phyloP scores from a whole-genome alignment of 1,284 basidiomycete genomes.

The Sanguinoderma infundibulare region DNA sequence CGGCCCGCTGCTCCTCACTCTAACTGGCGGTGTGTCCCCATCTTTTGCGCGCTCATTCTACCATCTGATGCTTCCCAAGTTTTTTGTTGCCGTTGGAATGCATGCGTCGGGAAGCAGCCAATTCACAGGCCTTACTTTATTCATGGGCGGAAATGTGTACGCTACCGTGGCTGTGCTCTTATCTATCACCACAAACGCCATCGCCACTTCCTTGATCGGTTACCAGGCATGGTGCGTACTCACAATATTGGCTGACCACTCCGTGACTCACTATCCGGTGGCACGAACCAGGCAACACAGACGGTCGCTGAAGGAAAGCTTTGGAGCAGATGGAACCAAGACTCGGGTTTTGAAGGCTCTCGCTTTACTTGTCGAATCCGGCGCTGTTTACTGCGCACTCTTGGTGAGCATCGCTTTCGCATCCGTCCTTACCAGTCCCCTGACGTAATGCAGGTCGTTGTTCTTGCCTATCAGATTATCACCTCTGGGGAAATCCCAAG shows the following conservation, averaged over 20 bases:
- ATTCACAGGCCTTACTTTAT: neutral
- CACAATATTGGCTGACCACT: neutral
- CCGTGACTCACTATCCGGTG: neutral
- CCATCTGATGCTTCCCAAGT: neutral
- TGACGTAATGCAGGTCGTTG: neutral
- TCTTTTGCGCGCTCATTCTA: neutral
- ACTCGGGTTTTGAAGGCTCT: neutral
- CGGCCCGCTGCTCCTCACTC: neutral
- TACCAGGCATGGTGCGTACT: constrained; percentile 3
- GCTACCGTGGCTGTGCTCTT: neutral
- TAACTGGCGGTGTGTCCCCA: neutral
- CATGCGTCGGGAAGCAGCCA: neutral
- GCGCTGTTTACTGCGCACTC: neutral
- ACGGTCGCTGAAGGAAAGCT: neutral
- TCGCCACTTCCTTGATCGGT: neutral
- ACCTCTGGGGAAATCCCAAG: too few relatives aligned
- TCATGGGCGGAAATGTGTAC: neutral
- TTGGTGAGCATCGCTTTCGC: neutral
- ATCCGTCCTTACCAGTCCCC: neutral
- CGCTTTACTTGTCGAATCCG: neutral
- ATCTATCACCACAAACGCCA: neutral
- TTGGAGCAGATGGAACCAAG: neutral
- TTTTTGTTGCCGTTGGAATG: neutral
- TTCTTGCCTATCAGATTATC: neutral
- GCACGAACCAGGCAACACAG: neutral